These are phyloP conservation scores for Heritiera littoralis DNA, from an alignment of 345 rosid genomes.

Conservation along the genomic window DNA sequence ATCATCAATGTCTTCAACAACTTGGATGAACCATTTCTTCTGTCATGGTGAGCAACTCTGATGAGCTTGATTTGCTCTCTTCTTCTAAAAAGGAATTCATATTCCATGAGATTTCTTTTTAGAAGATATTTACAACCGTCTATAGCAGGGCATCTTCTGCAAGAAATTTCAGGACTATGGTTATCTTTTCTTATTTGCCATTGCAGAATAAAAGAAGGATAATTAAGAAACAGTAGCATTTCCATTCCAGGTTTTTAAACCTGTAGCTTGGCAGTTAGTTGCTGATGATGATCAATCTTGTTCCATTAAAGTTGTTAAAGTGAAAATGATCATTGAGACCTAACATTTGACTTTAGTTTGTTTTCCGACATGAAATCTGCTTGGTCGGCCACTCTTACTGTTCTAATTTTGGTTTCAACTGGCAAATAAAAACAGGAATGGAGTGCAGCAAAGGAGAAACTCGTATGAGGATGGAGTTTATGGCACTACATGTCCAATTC, in stretches of 20 bases:
- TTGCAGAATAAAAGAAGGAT: too few species aligned
- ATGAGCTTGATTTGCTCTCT: background rate
- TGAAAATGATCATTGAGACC: background rate
- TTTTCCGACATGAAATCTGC: background rate
- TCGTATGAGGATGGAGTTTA: slow-evolving; percentile 84
- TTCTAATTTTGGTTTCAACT: background rate
- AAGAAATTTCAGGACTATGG: too few species aligned
- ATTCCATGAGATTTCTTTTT: background rate
- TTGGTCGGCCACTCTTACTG: background rate
- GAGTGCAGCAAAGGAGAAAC: slow-evolving; percentile 85
- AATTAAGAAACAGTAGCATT: too few species aligned
- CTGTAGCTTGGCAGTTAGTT: background rate
- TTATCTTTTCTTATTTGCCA: too few species aligned
- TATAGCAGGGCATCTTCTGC: too few species aligned
- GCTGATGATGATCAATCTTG: background rate
- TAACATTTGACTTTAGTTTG: background rate
- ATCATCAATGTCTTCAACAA: slow-evolving; percentile 81
- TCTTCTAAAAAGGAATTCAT: background rate
- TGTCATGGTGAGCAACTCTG: slow-evolving; percentile 54
- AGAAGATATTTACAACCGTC: background rate
- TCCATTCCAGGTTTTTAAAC: background rate
- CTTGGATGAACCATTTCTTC: slow-evolving; percentile 79
- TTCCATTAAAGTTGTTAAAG: background rate
- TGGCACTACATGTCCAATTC: slow-evolving; percentile 98
- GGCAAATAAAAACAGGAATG: slow-evolving; percentile 56